phyloP scores from a whole-genome alignment of 345 rosid species.

The Eucalyptus urophylla region DNA sequence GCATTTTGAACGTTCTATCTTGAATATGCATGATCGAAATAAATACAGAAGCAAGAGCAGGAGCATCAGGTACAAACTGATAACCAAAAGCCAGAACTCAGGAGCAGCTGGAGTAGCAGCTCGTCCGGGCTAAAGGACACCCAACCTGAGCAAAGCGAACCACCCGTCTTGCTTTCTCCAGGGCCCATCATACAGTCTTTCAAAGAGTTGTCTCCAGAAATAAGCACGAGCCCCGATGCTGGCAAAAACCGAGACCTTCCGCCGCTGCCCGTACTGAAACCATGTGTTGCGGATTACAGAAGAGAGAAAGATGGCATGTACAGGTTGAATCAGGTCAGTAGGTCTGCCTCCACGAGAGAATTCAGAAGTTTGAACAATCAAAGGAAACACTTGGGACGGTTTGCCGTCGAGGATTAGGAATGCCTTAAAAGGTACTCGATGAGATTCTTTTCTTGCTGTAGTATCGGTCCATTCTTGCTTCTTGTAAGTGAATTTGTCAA shows the following conservation, averaged over 20 bases:
- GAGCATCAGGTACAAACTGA: neutral
- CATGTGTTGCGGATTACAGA: neutral
- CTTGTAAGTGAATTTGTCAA: neutral
- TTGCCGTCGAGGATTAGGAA: conserved; percentile 11
- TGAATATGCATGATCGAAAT: neutral
- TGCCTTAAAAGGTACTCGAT: neutral
- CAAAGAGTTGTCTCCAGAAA: conserved; percentile 4
- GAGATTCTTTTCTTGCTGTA: neutral
- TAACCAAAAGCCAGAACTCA: conserved; percentile 5
- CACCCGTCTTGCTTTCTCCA: conserved; percentile 1
- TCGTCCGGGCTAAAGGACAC: conserved; percentile 14
- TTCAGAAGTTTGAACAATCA: conserved; percentile 11
- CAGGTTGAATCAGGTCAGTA: conserved; percentile 18
- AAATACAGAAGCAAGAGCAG: conserved; percentile 11
- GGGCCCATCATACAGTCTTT: neutral
- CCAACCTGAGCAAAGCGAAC: neutral
- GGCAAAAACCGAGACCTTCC: conserved; percentile 9
- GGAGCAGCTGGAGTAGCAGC: conserved; percentile 18
- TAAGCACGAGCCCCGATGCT: neutral
- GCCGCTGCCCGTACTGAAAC: conserved; percentile 17
- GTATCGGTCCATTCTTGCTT: neutral
- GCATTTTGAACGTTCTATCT: neutral
- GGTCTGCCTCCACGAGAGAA: conserved; percentile 49
- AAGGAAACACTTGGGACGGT: conserved; percentile 13
- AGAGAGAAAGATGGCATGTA: conserved; percentile 1